Evolutionary conservation across 768 basidiomycete species (phyloP).

Genomic region (Mycena amicta): DNA sequence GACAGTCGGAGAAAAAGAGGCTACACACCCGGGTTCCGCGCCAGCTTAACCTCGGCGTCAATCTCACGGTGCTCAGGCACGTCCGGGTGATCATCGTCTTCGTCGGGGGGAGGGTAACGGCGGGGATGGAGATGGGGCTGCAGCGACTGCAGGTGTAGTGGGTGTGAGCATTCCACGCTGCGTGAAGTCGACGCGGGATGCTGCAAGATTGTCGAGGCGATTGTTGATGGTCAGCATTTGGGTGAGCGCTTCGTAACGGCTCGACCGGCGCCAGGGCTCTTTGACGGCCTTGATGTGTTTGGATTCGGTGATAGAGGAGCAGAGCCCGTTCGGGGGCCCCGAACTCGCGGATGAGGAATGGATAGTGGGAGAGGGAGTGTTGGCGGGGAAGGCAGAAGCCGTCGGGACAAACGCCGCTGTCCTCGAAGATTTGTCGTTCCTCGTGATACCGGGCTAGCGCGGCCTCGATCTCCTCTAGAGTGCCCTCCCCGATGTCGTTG

Average conservation of each 20-base stretch:
- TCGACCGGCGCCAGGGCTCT: conserved; percentile 26
- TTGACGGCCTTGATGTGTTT: too few species aligned
- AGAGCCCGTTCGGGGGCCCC: conserved; percentile 29
- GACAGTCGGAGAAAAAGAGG: too few species aligned
- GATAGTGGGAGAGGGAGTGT: conserved; percentile 29
- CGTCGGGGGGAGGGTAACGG: too few species aligned
- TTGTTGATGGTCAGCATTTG: conserved; percentile 27
- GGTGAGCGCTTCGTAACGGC: conserved; percentile 13
- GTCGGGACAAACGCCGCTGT: not conserved
- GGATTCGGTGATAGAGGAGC: too few species aligned
- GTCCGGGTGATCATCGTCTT: conserved; percentile 5
- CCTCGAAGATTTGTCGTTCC: conserved; percentile 15
- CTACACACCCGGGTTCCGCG: conserved; percentile 13
- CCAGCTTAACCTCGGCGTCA: conserved; percentile 12
- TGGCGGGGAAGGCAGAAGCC: conserved; percentile 27
- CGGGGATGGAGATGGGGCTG: too few species aligned
- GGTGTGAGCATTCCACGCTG: too few species aligned
- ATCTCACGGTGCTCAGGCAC: conserved; percentile 2
- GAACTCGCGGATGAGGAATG: conserved; percentile 18
- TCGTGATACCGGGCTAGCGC: not conserved
- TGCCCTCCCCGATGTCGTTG: conserved; percentile 14
- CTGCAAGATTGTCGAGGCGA: too few species aligned
- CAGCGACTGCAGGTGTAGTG: too few species aligned
- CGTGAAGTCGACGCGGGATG: too few species aligned
- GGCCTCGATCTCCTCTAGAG: conserved; percentile 15